Evolutionary conservation across 768 basidiomycete species (phyloP), one percentile per base, ranked within the genome.

Genomic region (Clathrus columnatus): DNA sequence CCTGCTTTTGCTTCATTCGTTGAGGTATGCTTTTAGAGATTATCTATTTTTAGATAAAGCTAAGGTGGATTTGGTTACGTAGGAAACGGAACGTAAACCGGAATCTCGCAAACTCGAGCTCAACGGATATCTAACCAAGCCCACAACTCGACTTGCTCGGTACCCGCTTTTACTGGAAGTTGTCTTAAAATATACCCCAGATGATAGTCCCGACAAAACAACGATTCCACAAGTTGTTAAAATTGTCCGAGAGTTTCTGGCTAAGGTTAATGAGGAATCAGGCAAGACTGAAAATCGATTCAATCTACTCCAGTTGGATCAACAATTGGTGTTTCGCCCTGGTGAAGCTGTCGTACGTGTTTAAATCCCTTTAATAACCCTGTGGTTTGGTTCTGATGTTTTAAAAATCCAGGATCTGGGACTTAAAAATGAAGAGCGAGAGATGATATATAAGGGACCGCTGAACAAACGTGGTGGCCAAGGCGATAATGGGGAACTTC

Each of bases 81-180:
- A 94, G 93, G 75, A 82, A 60, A 90, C 88, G 2, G 96, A 99
- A 67, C 86, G 96, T 18, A 74, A 88, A 18, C 94, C 94, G 0
- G 93, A 96, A 67, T 97, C 94, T 7, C 80, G 95, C 26, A 98
- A 97, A 70, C 80, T 98, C 30, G 96, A 99, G 69, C 72, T 99
- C 48, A 99, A 99, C 67, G 96, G 91, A 1, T 99, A 98, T 68
- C 75, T 99, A 41, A 99, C 96, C 6, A 98, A 97, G 68, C 96
- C 96, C 1, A 98, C 96, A 1, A 98, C 96, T 5, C 85, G 96
- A 62, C 76, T 99, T 24, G 96, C 95, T n/a, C 78, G 96, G 60
- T 98, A 98, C 67, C 96, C 96, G 6, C 77, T 99, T 1, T 73
- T 98, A 1, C 76, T 99, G 27, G 92, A 91, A 61, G 94, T 91